Evolutionary conservation across 164 flowering plant genomes (phyloP).

Genomic region (Vitis rotundifolia): DNA sequence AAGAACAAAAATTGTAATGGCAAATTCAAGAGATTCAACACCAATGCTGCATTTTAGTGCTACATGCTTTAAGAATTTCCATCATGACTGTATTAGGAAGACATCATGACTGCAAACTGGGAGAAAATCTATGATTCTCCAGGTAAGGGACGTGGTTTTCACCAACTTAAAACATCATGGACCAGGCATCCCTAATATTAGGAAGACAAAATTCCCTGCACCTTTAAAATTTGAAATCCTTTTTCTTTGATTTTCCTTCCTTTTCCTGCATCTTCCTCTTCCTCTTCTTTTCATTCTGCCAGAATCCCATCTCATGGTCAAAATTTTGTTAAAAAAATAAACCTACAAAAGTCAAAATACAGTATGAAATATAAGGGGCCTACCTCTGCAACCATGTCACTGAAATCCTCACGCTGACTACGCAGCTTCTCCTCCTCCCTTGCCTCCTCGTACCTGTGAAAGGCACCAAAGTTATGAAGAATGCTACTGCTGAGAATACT

Average conservation of each 20-base stretch:
- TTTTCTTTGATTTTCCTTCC: constrained; percentile 87
- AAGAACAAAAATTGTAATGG: too few species aligned
- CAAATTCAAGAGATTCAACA: not conserved
- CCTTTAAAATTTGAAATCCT: constrained; percentile 70
- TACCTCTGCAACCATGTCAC: constrained; percentile 99
- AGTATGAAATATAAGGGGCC: not conserved
- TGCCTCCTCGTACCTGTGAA: constrained; percentile 88
- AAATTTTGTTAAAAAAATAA: not conserved
- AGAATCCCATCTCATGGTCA: not conserved
- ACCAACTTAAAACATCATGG: not conserved
- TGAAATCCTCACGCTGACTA: constrained; percentile 91
- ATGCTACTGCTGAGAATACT: not conserved
- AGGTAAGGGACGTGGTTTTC: not conserved
- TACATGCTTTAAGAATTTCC: not conserved
- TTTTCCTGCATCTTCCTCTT: constrained; percentile 93
- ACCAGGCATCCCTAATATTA: not conserved
- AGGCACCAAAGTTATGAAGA: not conserved
- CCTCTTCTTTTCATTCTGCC: constrained; percentile 86
- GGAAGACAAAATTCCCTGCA: not conserved
- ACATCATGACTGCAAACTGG: not conserved
- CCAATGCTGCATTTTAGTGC: not conserved
- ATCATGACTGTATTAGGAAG: not conserved
- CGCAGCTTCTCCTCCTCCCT: constrained; percentile 92
- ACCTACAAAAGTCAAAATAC: not conserved
- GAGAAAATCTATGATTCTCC: not conserved